Base-by-base conservation (phyloP, 768 basidiomycete genomes). In the Pseudohyphozyma bogoriensis region DNA sequence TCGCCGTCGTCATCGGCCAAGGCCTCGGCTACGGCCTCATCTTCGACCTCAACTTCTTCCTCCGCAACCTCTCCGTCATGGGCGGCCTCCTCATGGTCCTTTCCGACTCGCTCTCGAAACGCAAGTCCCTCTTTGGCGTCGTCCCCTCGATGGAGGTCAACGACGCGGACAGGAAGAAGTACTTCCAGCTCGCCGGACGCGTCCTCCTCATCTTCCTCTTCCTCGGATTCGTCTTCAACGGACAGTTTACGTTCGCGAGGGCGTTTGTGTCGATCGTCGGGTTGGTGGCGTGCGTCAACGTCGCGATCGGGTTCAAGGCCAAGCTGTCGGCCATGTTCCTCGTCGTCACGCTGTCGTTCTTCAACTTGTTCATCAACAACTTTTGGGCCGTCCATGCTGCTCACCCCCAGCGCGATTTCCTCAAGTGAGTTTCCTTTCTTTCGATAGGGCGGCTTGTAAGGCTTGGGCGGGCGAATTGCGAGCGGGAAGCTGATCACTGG, bases 31-130 rank as follows among this genome's bases (percentile, higher is more conserved):
- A 99, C 71, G 95, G 95, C 36, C 87, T 99, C 73, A 93, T 99
- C 71, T 99, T 99, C 75, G 95, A 97, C 80, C 81, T 97, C 74
- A 97, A 88, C 77, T 99, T 99, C 82, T 99, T 99, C 89, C 85
- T 97, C 47, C 91, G 95, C 74, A 99, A 97, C 76, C 80, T 99
- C 58, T 87, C 85, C 64, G 95, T 99, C 72, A 90, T 97, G 63
- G 95, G 95, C 57, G 95, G 95, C 56, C 83, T 99, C 49, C 85
- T 99, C 76, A 99, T 99, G 95, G 92, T 97, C 29, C 91, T 99
- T 76, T 90, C 86, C 65, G 95, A 99, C 73, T 87, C 89, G 1
- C 86, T 97, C 81, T 80, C 87, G 59, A 86, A 83, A 26, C 82
- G 84, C 74, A 91, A 85, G 77, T 59, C 58, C 13, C 77, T 85